Base-by-base conservation (phyloP, 2,329 filamentous ascomycete species). In the Aureobasidium sp. region DNA sequence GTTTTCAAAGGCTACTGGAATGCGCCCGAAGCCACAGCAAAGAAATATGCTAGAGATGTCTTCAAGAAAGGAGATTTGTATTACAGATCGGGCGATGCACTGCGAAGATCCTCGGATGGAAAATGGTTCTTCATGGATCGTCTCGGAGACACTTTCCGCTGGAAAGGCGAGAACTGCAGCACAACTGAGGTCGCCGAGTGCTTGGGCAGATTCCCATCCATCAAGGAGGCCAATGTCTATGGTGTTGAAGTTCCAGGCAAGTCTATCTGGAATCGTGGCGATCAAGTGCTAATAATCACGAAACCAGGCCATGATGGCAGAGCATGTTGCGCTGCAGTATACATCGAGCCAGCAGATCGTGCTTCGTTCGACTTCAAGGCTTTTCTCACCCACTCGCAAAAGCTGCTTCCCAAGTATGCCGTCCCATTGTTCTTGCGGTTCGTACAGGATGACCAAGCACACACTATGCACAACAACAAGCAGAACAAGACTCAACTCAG, bases 401-500 rank as follows among this genome's bases (percentile, higher is more conserved):
- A 78, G 15, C 78, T 82, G 54, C 75, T 92, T 23, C 88, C 89
- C 0, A 81, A 79, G 63, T 92, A 91, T 67, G 89, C 88, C 0
- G 86, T 92, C 1, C 89, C 89, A 0, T 73, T 90, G 1, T 92
- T 92, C 74, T 67, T 91, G 43, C 78, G 88, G 0, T 72, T 89
- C 19, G 79, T 88, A 23, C 75, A 79, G 49, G 75, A 76, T 29
- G 55, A 58, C 42, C 66, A 66, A 49, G 81, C 78, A 25, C 68
- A 65, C 37, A 78, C 80, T 60, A 87, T 84, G 66, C 85, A 88
- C 69, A 92, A 90, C 67, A 87, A 90, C 70, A 92, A 92, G 74
- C 88, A 90, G 73, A 89, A 90, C 69, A 92, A 92, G 70, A 81
- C 85, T 1, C 84, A 84, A 0, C 74, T 90, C 47, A 79, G 86